A percentile compares a stretch with the other conserved stretches of the same genome.
Evolutionary conservation across 495 filamentous ascomycete genomes (phyloP).

Genomic region (Podospora pseudopauciseta): DNA sequence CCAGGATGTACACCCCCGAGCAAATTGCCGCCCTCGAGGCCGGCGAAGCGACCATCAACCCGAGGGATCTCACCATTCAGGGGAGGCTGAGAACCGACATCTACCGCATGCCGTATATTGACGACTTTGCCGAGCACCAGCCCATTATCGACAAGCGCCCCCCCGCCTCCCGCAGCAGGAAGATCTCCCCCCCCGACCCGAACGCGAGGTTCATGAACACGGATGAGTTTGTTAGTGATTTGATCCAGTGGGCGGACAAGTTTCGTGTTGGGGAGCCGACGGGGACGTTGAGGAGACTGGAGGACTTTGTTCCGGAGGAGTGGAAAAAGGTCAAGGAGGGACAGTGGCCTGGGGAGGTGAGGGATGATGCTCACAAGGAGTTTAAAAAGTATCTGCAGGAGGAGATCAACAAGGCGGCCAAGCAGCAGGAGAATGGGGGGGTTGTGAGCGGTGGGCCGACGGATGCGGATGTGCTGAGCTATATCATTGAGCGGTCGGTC

Average conservation of each 20-base stretch:
- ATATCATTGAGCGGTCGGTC: constrained; percentile 40
- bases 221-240: constrained; percentile 52
- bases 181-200: constrained; percentile 45
- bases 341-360: constrained; percentile 29
- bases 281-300: constrained; percentile 33
- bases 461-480: constrained; percentile 39
- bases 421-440: constrained; percentile 44
- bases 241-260: constrained; percentile 45
- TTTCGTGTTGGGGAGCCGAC: constrained; percentile 24
- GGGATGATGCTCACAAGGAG: constrained; percentile 31
- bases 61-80: constrained; percentile 70
- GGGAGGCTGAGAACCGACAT: constrained; percentile 65
- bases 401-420: constrained; percentile 31
- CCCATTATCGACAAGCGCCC: constrained; percentile 65
- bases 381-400: constrained; percentile 31
- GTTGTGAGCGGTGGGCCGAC: constrained; percentile 45
- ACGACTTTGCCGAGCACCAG: constrained; percentile 76
- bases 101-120: constrained; percentile 70
- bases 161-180: constrained; percentile 13
- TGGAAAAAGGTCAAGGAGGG: constrained; percentile 27
- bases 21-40: constrained; percentile 84
- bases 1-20: constrained; percentile 66
- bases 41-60: constrained; percentile 77
- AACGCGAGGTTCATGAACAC: constrained; percentile 62
- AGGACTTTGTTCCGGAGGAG: constrained; percentile 39